phyloP scores from a whole-genome alignment of 2,329 filamentous ascomycete species.

The Colletotrichum musae region DNA sequence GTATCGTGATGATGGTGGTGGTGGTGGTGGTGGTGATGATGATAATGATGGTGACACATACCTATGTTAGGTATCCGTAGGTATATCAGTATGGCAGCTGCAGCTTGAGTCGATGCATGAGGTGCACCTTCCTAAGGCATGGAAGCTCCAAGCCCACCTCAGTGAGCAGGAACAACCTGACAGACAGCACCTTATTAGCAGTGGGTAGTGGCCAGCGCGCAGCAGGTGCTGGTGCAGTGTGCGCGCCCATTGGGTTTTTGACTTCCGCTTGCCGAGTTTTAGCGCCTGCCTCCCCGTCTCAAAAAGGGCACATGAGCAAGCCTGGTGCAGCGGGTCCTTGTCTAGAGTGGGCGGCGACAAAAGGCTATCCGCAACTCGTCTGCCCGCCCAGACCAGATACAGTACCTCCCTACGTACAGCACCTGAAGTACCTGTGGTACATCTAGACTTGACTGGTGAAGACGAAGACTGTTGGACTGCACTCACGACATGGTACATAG shows the following conservation, averaged over 20 bases:
- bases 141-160: neutral
- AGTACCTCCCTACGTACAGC: neutral
- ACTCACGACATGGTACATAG: no score
- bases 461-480: no score
- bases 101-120: neutral
- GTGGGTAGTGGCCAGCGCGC: neutral
- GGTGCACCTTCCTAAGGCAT: neutral
- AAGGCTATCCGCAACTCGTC: conserved; percentile 34
- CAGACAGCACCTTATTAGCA: neutral
- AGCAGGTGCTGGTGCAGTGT: conserved; percentile 5
- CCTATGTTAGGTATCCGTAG: no score
- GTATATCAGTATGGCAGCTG: neutral
- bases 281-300: conserved; percentile 57
- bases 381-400: conserved; percentile 1
- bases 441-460: neutral
- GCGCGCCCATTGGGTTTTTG: conserved; percentile 41
- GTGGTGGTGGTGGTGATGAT: no score
- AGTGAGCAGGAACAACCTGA: conserved; percentile 16
- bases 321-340: conserved; percentile 56
- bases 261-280: conserved; percentile 57
- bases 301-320: conserved; percentile 64
- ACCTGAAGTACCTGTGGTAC: neutral
- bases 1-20: no score
- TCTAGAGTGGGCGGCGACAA: conserved; percentile 32
- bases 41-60: no score